These are phyloP conservation scores for Chrysochromulina tobinii DNA, from an alignment of 78 protist genomes.

Conservation along the genomic window DNA sequence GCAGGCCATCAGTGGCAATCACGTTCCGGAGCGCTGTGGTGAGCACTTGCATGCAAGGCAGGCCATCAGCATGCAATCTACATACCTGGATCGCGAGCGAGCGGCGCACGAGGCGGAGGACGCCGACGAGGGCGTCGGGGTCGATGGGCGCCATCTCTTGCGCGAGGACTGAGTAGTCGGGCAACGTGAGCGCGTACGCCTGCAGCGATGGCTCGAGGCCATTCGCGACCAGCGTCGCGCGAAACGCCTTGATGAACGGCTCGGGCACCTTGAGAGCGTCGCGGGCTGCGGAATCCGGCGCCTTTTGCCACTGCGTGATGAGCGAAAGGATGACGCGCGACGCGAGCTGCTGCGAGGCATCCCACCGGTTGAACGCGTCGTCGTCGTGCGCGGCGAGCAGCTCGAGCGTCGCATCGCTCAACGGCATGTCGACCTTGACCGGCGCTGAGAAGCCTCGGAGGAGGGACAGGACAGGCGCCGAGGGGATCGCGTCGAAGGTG, in stretches of 20 bases:
- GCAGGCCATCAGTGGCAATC: too few relatives aligned
- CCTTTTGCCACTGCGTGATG: background rate
- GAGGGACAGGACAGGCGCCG: background rate
- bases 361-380: constrained; percentile 50
- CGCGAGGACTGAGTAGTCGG: background rate
- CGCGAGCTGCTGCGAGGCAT: constrained; percentile 2
- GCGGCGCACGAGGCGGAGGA: background rate
- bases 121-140: background rate
- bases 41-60: too few relatives aligned
- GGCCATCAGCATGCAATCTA: too few relatives aligned
- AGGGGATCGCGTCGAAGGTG: background rate
- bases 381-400: constrained; percentile 13
- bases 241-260: background rate
- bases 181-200: constrained; percentile 16
- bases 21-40: too few relatives aligned
- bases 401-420: background rate
- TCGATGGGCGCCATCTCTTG: too few relatives aligned
- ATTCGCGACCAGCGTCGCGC: background rate
- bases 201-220: background rate
- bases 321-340: background rate
- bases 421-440: background rate
- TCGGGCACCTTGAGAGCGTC: background rate
- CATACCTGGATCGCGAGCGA: background rate
- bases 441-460: constrained; percentile 47
- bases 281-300: too few relatives aligned